Conservation (phyloP, 1,284 basidiomycete species). For the Ceratobasidium sp. region DNA sequence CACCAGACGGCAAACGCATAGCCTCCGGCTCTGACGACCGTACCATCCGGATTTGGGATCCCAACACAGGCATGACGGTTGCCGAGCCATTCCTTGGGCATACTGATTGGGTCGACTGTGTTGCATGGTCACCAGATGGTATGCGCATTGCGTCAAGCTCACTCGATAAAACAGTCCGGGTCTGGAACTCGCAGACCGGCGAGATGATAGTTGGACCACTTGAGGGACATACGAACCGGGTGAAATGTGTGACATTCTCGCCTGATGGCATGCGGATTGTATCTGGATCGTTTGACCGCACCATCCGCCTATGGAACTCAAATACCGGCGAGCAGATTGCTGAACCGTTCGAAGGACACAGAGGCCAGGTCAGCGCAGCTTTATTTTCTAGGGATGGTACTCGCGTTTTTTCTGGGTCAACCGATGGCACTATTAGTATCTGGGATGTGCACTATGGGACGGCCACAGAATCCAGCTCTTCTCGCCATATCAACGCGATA, state of each 20-base stretch:
- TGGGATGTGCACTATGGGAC: slow-evolving; percentile 21
- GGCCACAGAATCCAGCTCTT: background rate
- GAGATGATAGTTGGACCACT: background rate
- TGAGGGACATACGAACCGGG: slow-evolving; percentile 4
- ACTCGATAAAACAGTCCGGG: slow-evolving; percentile 1
- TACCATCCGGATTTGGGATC: slow-evolving; percentile 54
- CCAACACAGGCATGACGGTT: slow-evolving; percentile 37
- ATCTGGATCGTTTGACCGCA: slow-evolving; percentile 31
- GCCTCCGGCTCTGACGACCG: slow-evolving; percentile 52
- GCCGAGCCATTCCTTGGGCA: background rate
- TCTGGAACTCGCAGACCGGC: slow-evolving; percentile 24
- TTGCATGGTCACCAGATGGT: slow-evolving; percentile 7
- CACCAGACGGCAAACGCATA: slow-evolving; percentile 52
- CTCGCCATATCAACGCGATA: slow-evolving; percentile 21
- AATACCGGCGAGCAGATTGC: background rate
- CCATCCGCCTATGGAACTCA: slow-evolving; percentile 35
- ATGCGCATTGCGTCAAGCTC: slow-evolving; percentile 8
- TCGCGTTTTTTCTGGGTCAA: slow-evolving; percentile 11
- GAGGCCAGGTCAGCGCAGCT: background rate
- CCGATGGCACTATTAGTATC: slow-evolving; percentile 4
- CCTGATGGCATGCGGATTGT: slow-evolving; percentile 35
- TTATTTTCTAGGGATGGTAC: slow-evolving; percentile 8
- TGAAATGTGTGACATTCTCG: slow-evolving; percentile 30
- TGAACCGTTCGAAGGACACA: slow-evolving; percentile 1
- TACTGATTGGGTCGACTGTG: background rate